Evolutionary conservation across 805 yeast species (phyloP), one percentile per base, ranked within the genome.

Genomic region (Myxozyma neotropica): DNA sequence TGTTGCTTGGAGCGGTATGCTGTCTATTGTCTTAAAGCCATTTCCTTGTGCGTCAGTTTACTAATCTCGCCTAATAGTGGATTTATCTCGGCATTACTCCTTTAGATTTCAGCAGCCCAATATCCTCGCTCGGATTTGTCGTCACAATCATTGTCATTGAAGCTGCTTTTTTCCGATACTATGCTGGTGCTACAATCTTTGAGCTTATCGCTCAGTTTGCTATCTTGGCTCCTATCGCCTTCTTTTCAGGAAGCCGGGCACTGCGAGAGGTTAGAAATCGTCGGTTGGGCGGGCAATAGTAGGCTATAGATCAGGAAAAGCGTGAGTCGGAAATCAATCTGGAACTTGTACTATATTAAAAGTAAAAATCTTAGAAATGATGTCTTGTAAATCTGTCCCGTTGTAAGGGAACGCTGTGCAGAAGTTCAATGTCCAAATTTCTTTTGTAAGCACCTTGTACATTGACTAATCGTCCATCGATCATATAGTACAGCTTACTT

Each of bases 211-310:
- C 76, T 63, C 77, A 82, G 61, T 70, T 76, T 21, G 75, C 77
- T 5, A 67, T 83, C 23, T 73, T 86, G 55, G 81, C 80, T 3
- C 77, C 83, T 0, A 79, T 87, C 35, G 76, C 85, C 31, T 70
- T 87, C 42, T 79, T 80, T 69, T 73, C 83, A 53, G 94, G 94
- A 13, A 78, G 87, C n/a, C 81, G 82, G 66, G 86, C 85, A 17
- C 78, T 89, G 68, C 79, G 86, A 69, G 77, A 73, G 55, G 79
- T 71, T 3, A 48, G 66, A 27, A 38, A 38, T 26, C 61, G 74
- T 44, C 57, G 74, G 19, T 38, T 64, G 21, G 54, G 56, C 64
- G 69, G 70, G 55, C 31, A 65, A 61, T 53, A 61, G 39, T 29
- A 46, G 8, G n/a, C 15, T 8, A 24, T n/a, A 21, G n/a, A 24